These are phyloP conservation scores for Spiraea crenata DNA, from an alignment of 331 rosid species.

Conservation along the genomic window DNA sequence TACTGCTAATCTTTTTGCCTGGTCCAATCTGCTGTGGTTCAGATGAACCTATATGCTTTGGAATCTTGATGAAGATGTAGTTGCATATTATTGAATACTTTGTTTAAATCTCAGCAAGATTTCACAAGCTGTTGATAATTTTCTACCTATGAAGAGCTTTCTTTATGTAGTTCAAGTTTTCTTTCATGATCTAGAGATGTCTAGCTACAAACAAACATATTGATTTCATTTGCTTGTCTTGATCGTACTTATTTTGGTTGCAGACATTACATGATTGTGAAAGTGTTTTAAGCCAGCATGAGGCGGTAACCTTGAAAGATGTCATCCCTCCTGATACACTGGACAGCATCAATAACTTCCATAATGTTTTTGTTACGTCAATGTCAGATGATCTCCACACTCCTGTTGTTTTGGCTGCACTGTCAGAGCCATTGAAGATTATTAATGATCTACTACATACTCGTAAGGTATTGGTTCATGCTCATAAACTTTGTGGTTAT, in stretches of 20 bases:
- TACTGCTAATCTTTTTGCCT: background rate
- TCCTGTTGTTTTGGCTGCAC: conserved; percentile 71
- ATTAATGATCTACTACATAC: conserved; percentile 87
- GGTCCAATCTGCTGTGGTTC: background rate
- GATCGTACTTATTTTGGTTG: conserved; percentile 29
- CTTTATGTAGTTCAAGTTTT: background rate
- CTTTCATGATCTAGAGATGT: background rate
- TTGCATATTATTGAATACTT: background rate
- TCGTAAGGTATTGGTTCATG: conserved; percentile 54
- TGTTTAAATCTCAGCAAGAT: conserved; percentile 6
- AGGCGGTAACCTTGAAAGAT: conserved; percentile 49
- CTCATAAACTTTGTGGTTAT: background rate
- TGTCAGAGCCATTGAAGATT: conserved; percentile 82
- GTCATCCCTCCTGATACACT: conserved; percentile 50
- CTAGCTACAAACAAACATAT: background rate
- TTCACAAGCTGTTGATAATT: background rate
- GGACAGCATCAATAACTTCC: conserved; percentile 48
- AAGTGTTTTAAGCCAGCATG: conserved; percentile 57
- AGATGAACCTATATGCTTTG: background rate
- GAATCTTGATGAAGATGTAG: background rate
- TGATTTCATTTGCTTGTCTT: background rate
- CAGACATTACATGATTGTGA: conserved; percentile 88
- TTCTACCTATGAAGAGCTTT: background rate
- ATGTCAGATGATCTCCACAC: conserved; percentile 97
- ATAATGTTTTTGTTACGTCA: conserved; percentile 56